Evolutionary conservation across 306 rosid genomes (phyloP).

Genomic region (Quercus glauca): DNA sequence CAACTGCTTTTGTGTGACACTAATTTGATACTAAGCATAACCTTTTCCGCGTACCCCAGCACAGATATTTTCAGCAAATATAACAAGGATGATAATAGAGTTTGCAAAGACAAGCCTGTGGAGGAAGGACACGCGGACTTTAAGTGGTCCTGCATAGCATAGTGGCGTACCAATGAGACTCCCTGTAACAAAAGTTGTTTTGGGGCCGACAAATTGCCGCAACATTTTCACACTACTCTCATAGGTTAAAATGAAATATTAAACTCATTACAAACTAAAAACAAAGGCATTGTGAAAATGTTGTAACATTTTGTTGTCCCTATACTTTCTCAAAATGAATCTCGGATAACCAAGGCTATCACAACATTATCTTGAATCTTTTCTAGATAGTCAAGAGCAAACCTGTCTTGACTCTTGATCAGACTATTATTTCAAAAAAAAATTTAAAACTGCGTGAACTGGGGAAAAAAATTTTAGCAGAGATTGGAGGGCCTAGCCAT

Average conservation of each 20-base stretch:
- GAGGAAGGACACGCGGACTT: neutral
- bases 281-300: too few species aligned
- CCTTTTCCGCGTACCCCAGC: neutral
- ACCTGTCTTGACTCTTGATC: neutral
- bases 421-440: neutral
- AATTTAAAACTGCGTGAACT: neutral
- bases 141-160: neutral
- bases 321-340: neutral
- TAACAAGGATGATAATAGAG: neutral
- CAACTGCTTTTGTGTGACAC: neutral
- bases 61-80: neutral
- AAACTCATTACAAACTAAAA: too few species aligned
- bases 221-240: too few species aligned
- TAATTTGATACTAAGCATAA: neutral
- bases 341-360: neutral
- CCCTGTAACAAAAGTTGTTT: too few species aligned
- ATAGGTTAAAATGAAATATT: too few species aligned
- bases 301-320: too few species aligned
- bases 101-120: neutral
- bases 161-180: too few species aligned
- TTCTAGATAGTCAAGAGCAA: neutral
- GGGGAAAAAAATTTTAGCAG: neutral
- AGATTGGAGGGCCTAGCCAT: slow-evolving; percentile 36
- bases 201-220: too few species aligned
- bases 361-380: neutral